phyloP scores from a whole-genome alignment of 73 alveolate genomes.

The Breviolum minutum region DNA sequence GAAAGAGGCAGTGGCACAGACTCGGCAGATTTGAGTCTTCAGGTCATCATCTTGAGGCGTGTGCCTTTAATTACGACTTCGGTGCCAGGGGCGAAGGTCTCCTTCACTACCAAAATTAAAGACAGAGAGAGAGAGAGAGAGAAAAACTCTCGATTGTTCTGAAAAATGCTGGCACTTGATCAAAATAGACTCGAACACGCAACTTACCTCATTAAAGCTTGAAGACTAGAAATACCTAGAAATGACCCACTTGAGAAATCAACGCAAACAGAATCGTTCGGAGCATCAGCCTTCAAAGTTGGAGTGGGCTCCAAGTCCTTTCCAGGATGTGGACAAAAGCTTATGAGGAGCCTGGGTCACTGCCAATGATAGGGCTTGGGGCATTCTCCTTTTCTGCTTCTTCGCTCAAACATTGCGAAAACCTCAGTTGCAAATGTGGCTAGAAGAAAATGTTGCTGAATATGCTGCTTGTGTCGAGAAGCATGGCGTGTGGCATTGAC shows the following conservation, averaged over 20 bases:
- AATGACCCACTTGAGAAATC: too few species aligned
- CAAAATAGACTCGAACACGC: too few species aligned
- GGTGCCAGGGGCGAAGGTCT: conserved; percentile 72
- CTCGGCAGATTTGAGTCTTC: not conserved
- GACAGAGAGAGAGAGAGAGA: too few species aligned
- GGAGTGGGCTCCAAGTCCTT: conserved; percentile 8
- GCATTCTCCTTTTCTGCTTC: conserved; percentile 36
- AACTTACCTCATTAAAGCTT: too few species aligned
- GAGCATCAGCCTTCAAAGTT: conserved; percentile 6
- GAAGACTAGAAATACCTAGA: too few species aligned
- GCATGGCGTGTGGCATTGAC: conserved; percentile 81
- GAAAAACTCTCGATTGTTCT: too few species aligned
- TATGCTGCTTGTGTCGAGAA: not conserved
- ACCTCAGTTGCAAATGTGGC: not conserved
- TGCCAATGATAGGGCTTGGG: conserved; percentile 32
- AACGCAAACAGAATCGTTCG: too few species aligned
- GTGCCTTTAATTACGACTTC: conserved; percentile 69
- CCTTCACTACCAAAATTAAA: too few species aligned
- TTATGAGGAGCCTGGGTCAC: conserved; percentile 12
- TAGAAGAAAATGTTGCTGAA: not conserved
- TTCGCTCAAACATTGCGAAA: conserved; percentile 65
- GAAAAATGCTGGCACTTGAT: too few species aligned
- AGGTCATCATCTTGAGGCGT: not conserved
- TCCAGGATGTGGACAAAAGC: too few species aligned
- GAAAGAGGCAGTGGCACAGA: not conserved